Evolutionary conservation across 208 protist species (phyloP).

Genomic region (Trypanosoma vivax): DNA sequence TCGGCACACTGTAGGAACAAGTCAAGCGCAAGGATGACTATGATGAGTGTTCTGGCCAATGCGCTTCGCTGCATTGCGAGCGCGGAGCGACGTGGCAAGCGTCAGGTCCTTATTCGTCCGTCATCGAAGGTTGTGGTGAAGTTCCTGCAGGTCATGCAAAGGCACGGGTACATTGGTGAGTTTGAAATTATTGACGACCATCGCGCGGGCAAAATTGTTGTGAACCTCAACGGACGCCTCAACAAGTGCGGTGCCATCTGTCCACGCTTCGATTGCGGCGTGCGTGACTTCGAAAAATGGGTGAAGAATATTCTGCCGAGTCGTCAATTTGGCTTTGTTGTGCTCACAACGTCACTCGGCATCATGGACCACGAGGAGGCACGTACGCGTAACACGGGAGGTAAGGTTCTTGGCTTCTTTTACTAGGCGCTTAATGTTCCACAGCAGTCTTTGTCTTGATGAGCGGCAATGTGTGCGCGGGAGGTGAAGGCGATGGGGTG

Average conservation of each 20-base stretch:
- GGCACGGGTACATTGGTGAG: conserved; percentile 99
- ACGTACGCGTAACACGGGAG: conserved; percentile 97
- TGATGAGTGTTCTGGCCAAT: conserved; percentile 98
- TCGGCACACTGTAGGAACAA: too few species aligned
- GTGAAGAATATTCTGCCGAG: conserved; percentile 98
- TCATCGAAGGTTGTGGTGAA: conserved; percentile 99
- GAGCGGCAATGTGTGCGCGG: background rate
- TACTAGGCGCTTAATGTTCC: conserved; percentile 86
- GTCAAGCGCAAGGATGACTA: conserved; percentile 93
- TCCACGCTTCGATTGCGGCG: conserved; percentile 97
- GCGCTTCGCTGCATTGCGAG: conserved; percentile 98
- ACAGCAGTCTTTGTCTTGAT: background rate
- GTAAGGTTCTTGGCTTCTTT: conserved; percentile 99
- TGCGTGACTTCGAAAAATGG: conserved; percentile 98
- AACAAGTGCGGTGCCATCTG: conserved; percentile 99
- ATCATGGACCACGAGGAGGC: conserved; percentile 99
- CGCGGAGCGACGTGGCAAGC: conserved; percentile 99
- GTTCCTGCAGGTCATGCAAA: conserved; percentile 99
- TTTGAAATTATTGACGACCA: conserved; percentile 99
- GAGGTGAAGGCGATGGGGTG: background rate
- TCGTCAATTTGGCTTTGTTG: conserved; percentile 99
- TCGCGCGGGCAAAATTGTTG: conserved; percentile 99
- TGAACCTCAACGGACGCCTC: conserved; percentile 99
- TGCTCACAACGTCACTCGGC: conserved; percentile 99
- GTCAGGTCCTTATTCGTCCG: conserved; percentile 99